These are phyloP conservation scores for Boletus albobrunnescens DNA, from an alignment of 1,284 basidiomycete genomes.

Conservation along the genomic window DNA sequence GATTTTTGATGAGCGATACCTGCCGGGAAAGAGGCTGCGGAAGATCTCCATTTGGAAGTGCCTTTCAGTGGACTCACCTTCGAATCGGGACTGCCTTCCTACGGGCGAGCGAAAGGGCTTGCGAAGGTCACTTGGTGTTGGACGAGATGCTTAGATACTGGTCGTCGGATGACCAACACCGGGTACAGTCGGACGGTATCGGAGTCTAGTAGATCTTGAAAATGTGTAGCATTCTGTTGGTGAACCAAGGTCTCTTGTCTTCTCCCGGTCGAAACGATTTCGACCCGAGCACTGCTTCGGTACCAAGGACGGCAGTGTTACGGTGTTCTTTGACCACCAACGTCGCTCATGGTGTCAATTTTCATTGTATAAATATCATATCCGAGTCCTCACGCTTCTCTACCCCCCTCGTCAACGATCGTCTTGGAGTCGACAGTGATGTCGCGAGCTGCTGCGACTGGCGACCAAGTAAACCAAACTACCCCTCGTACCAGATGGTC, in stretches of 20 bases:
- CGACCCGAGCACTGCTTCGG: too few species aligned
- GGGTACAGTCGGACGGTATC: too few species aligned
- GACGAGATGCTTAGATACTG: background rate
- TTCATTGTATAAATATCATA: background rate
- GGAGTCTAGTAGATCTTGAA: too few species aligned
- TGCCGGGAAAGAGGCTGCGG: background rate
- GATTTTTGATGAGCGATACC: slow-evolving; percentile 18
- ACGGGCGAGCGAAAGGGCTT: background rate
- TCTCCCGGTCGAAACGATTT: too few species aligned
- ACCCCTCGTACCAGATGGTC: slow-evolving; percentile 16
- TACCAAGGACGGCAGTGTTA: too few species aligned
- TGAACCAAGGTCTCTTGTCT: too few species aligned
- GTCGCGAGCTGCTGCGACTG: slow-evolving; percentile 3
- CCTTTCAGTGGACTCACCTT: background rate
- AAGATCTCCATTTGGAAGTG: background rate
- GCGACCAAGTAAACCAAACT: slow-evolving; percentile 7
- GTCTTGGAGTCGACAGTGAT: slow-evolving; percentile 9
- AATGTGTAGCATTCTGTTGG: too few species aligned
- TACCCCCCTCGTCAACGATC: background rate
- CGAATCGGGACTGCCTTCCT: background rate
- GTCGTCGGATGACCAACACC: background rate
- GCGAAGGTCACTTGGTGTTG: too few species aligned
- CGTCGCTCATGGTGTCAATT: background rate
- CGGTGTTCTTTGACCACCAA: too few species aligned
- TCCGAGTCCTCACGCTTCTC: background rate